These are phyloP conservation scores for Aeminium ludgeri DNA, from an alignment of 495 filamentous ascomycete species.

Conservation along the genomic window DNA sequence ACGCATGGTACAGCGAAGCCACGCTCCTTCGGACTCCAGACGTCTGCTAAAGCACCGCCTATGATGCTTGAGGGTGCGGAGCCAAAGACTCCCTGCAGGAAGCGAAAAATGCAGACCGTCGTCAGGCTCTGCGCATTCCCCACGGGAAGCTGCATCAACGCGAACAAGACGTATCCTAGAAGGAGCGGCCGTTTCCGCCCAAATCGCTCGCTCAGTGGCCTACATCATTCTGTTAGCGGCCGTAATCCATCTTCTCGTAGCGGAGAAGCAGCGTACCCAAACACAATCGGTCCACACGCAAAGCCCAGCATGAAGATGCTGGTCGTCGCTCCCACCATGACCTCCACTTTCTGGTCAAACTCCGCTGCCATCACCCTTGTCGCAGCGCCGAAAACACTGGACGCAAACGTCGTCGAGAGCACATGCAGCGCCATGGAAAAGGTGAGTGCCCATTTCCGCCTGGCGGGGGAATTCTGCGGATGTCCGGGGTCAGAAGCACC, in stretches of 20 bases:
- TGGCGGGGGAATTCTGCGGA: conserved; percentile 19
- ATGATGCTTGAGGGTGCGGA: conserved; percentile 44
- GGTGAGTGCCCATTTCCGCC: conserved; percentile 18
- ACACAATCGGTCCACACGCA: conserved; percentile 3
- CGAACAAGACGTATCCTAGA: conserved; percentile 37
- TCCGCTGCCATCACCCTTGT: conserved; percentile 28
- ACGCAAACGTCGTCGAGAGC: conserved; percentile 42
- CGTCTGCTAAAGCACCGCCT: conserved; percentile 44
- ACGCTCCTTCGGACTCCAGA: conserved; percentile 41
- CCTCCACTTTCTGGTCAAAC: conserved; percentile 34
- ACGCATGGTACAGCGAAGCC: conserved; percentile 38
- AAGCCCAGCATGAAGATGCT: conserved; percentile 28
- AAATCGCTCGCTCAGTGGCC: conserved; percentile 29
- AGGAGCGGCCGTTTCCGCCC: conserved; percentile 41
- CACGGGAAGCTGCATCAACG: conserved; percentile 44
- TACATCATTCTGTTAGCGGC: conserved; percentile 24
- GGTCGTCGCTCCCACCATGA: conserved; percentile 37
- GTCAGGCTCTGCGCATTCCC: conserved; percentile 43
- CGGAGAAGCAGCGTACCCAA: conserved; percentile 1
- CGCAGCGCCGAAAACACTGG: conserved; percentile 39
- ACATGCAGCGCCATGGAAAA: conserved; percentile 32
- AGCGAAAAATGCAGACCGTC: conserved; percentile 44
- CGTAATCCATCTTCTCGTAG: no score
- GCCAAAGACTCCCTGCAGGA: conserved; percentile 42
- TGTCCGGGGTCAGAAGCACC: conserved; percentile 17